Evolutionary conservation across 805 yeast species (phyloP).

Genomic region (Saturnispora ahearnii): DNA sequence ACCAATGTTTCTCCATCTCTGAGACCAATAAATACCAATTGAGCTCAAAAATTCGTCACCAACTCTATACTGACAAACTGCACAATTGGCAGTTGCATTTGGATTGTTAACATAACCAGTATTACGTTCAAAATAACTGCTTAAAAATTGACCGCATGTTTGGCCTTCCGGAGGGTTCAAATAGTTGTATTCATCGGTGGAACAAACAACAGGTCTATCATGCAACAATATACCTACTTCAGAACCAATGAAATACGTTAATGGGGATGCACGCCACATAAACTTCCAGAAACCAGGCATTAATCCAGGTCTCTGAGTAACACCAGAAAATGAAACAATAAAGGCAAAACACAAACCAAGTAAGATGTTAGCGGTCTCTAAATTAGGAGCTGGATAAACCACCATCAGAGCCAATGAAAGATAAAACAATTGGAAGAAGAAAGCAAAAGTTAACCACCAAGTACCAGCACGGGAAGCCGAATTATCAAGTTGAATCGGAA

Average conservation of each 20-base stretch:
- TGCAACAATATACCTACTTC: conserved; percentile 43
- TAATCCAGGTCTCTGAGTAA: conserved; percentile 43
- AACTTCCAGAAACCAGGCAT: conserved; percentile 52
- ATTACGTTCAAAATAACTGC: conserved; percentile 26
- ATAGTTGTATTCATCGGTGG: conserved; percentile 37
- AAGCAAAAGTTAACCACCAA: conserved; percentile 29
- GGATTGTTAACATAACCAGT: conserved; percentile 56
- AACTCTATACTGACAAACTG: conserved; percentile 36
- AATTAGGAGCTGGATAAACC: conserved; percentile 51
- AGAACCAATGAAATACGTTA: conserved; percentile 57
- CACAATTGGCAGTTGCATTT: conserved; percentile 39
- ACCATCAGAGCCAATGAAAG: conserved; percentile 45
- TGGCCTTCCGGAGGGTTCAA: conserved; percentile 49
- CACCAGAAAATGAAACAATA: conserved; percentile 61
- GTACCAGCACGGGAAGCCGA: conserved; percentile 38
- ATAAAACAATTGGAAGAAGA: conserved; percentile 38
- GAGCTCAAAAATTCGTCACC: conserved; percentile 40
- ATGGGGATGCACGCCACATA: conserved; percentile 68
- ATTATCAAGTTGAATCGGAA: conserved; percentile 29
- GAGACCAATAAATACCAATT: conserved; percentile 34
- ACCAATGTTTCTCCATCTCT: conserved; percentile 64
- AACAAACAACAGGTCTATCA: conserved; percentile 43
- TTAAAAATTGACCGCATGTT: conserved; percentile 55
- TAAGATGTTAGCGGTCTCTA: conserved; percentile 57
- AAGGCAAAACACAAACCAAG: conserved; percentile 48